Evolutionary conservation across 495 filamentous ascomycete genomes (phyloP).

Genomic region (Penicillium maclennaniae): DNA sequence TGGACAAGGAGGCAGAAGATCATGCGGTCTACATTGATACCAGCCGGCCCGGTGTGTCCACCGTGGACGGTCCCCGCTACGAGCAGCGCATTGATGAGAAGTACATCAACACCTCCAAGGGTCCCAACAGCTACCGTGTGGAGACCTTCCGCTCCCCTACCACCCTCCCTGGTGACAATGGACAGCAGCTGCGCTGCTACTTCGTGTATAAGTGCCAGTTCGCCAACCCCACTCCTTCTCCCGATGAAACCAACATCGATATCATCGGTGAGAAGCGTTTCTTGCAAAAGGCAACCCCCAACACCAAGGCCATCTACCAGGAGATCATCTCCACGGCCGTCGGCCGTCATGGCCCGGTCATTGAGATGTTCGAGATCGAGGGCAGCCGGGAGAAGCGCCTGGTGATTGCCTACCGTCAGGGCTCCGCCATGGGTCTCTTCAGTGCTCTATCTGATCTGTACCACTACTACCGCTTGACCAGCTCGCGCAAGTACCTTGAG

Average conservation of each 20-base stretch:
- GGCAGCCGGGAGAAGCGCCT: slow-evolving; percentile 84
- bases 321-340: slow-evolving; percentile 86
- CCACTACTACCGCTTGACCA: slow-evolving; percentile 97
- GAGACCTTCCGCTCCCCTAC: slow-evolving; percentile 90
- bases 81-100: slow-evolving; percentile 93
- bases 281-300: slow-evolving; percentile 89
- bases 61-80: slow-evolving; percentile 75
- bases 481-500: slow-evolving; percentile 95
- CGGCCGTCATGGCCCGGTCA: slow-evolving; percentile 81
- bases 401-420: slow-evolving; percentile 88
- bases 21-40: slow-evolving; percentile 99
- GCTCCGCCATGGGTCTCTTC: slow-evolving; percentile 90
- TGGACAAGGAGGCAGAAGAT: slow-evolving; percentile 92
- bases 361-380: slow-evolving; percentile 96
- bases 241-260: slow-evolving; percentile 82
- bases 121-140: slow-evolving; percentile 74
- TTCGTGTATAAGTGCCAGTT: slow-evolving; percentile 97
- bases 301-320: slow-evolving; percentile 93
- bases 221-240: slow-evolving; percentile 63
- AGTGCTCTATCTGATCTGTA: slow-evolving; percentile 94
- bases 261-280: slow-evolving; percentile 92
- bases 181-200: slow-evolving; percentile 89
- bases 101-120: slow-evolving; percentile 73
- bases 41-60: slow-evolving; percentile 76
- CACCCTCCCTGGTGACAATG: slow-evolving; percentile 64